Evolutionary conservation across 441 rosid genomes (phyloP).

Genomic region (Euphorbia celastroides): DNA sequence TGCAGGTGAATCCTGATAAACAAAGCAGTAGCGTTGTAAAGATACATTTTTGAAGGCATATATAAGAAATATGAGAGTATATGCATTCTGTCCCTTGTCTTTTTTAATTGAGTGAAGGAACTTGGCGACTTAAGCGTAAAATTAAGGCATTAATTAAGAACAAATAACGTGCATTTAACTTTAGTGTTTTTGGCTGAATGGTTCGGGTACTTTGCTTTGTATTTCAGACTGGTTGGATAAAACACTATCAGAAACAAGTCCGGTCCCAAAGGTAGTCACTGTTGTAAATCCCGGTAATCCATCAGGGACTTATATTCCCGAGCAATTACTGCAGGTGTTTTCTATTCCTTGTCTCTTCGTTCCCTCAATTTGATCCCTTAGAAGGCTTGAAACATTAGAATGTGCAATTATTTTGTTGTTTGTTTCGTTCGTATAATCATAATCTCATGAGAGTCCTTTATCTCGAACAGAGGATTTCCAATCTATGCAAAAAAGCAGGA

Average conservation of each 20-base stretch:
- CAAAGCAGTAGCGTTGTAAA: neutral
- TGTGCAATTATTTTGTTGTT: neutral
- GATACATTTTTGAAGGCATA: neutral
- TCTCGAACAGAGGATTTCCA: constrained; percentile 73
- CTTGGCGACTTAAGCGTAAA: too few relatives aligned
- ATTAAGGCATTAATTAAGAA: too few relatives aligned
- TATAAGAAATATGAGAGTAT: neutral
- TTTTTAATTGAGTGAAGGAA: neutral
- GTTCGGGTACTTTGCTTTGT: constrained; percentile 19
- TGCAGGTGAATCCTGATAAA: constrained; percentile 50
- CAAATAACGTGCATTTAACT: too few relatives aligned
- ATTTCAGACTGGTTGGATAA: constrained; percentile 85
- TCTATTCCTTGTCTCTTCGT: constrained; percentile 9
- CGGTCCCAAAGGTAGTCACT: constrained; percentile 86
- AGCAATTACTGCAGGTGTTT: constrained; percentile 70
- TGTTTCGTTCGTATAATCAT: constrained; percentile 4
- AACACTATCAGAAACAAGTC: constrained; percentile 58
- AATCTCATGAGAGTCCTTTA: constrained; percentile 15
- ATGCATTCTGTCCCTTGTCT: neutral
- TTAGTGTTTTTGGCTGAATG: constrained; percentile 6
- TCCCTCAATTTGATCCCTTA: neutral
- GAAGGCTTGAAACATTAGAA: neutral
- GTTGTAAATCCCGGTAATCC: constrained; percentile 99
- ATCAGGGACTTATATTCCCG: constrained; percentile 86
- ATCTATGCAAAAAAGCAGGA: constrained; percentile 75